These are phyloP conservation scores for Flaveria brownii DNA, from an alignment of 129 eudicot genomes.

Conservation along the genomic window DNA sequence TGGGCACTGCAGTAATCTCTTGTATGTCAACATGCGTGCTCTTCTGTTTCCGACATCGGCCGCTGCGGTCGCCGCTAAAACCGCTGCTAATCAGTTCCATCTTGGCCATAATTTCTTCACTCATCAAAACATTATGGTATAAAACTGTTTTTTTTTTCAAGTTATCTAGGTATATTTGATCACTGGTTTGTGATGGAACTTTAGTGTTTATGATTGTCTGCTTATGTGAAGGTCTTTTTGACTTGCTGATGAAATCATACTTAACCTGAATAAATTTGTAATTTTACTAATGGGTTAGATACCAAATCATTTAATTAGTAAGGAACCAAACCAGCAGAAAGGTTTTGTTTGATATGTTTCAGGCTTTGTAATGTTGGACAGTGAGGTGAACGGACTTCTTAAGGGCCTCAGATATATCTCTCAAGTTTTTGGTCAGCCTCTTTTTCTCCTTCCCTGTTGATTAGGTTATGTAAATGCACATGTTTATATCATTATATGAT, in stretches of 20 bases:
- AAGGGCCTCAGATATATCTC: constrained; percentile 55
- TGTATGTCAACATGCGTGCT: constrained; percentile 76
- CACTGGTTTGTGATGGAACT: no score
- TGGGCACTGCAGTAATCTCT: constrained; percentile 88
- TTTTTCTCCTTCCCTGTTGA: not conserved
- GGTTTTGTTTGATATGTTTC: no score
- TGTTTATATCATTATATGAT: constrained; percentile 5
- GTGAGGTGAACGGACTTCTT: constrained; percentile 55
- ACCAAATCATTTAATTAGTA: no score
- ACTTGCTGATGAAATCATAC: no score
- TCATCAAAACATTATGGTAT: constrained; percentile 79
- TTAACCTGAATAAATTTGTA: no score
- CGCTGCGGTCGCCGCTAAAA: constrained; percentile 6
- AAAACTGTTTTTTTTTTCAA: no score
- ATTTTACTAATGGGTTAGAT: no score
- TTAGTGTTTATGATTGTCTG: no score
- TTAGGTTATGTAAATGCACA: not conserved
- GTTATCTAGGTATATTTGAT: no score
- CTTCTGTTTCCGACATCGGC: constrained; percentile 57
- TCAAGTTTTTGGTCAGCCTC: constrained; percentile 50
- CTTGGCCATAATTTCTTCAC: constrained; percentile 71
- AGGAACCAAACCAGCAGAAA: no score
- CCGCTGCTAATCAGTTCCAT: constrained; percentile 64
- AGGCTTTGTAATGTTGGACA: no score
- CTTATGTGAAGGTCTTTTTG: no score